These are phyloP conservation scores for Globisporangium paddicum DNA, from an alignment of 352 stramenopile species.

Conservation along the genomic window DNA sequence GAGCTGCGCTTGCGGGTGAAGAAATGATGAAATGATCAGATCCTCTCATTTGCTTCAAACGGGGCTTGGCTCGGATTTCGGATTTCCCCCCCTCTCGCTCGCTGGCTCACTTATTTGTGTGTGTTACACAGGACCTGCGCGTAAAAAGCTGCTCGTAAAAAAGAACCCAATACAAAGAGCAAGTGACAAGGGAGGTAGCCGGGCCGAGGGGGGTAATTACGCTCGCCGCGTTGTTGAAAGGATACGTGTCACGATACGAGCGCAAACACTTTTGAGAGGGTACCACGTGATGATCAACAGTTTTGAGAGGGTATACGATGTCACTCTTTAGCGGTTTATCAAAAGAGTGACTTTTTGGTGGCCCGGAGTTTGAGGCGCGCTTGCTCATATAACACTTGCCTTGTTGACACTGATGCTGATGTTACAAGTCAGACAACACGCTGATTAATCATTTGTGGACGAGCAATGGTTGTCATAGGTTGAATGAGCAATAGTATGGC, in stretches of 20 bases:
- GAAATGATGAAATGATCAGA: slow-evolving; percentile 19
- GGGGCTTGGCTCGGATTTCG: slow-evolving; percentile 4
- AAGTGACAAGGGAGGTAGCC: neutral
- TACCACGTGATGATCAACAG: too few species aligned
- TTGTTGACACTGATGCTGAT: too few species aligned
- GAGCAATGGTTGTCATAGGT: too few species aligned
- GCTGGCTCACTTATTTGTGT: neutral
- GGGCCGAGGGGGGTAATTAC: slow-evolving; percentile 2
- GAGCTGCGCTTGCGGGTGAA: neutral
- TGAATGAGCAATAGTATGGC: too few species aligned
- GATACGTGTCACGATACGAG: slow-evolving; percentile 1
- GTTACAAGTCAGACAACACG: too few species aligned
- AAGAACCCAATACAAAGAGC: slow-evolving; percentile 4
- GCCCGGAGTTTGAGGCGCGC: too few species aligned
- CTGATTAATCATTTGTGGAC: too few species aligned
- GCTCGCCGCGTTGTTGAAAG: slow-evolving; percentile 1
- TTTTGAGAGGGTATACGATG: too few species aligned
- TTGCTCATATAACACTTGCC: too few species aligned
- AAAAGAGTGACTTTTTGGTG: slow-evolving; percentile 1
- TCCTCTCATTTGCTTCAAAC: neutral
- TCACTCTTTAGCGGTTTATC: neutral
- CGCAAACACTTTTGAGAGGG: neutral
- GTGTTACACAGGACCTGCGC: slow-evolving; percentile 1
- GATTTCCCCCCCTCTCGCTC: slow-evolving; percentile 1
- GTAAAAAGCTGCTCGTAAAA: slow-evolving; percentile 12